Conservation (phyloP, 2,329 filamentous ascomycete genomes). For the Thielaviopsis punctulata region DNA sequence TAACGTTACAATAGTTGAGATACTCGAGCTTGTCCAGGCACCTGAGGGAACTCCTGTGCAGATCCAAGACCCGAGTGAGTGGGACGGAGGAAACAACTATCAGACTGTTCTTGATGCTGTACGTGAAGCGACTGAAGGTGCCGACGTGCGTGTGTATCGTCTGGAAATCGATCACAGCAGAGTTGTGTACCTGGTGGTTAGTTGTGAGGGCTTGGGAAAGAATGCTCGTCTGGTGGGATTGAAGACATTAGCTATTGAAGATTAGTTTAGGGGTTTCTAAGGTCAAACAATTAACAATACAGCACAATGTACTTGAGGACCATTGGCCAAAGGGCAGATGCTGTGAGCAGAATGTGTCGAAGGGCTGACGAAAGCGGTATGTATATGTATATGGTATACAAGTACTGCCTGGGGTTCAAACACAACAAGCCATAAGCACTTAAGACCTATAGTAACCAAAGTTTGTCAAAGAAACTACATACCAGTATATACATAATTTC, state of each 20-base stretch:
- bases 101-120: slow-evolving; percentile 51
- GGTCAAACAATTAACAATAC: no score
- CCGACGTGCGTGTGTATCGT: slow-evolving; percentile 58
- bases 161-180: slow-evolving; percentile 38
- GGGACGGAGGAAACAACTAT: slow-evolving; percentile 60
- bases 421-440: no score
- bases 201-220: slow-evolving; percentile 36
- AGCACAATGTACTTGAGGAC: no score
- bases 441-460: no score
- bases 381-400: no score
- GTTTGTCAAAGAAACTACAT: no score
- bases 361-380: no score
- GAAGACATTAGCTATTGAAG: slow-evolving; percentile 62
- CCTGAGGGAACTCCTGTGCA: slow-evolving; percentile 39
- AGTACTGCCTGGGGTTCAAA: no score
- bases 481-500: no score
- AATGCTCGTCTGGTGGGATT: slow-evolving; percentile 53
- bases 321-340: no score
- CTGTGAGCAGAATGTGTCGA: no score
- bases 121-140: slow-evolving; percentile 41
- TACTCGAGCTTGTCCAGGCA: slow-evolving; percentile 45
- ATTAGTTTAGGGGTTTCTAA: no score
- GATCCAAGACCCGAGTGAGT: slow-evolving; percentile 51
- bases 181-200: slow-evolving; percentile 67
- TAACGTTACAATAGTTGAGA: slow-evolving; percentile 35